Conservation (phyloP, 139 green algal genomes). For the Spirogloea muscicola region DNA sequence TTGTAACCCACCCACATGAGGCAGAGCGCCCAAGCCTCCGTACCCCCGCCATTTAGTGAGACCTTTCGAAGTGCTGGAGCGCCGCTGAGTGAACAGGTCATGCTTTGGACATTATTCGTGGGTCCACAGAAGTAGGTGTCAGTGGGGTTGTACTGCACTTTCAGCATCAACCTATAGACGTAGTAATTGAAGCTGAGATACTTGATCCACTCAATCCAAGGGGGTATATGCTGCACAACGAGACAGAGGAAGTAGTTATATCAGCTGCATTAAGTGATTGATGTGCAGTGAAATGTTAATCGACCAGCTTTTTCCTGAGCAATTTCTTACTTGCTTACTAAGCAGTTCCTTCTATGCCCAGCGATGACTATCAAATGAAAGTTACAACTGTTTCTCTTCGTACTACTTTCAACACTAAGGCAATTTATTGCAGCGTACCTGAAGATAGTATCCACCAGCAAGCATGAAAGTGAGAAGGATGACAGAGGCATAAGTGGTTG, state of each 20-base stretch:
- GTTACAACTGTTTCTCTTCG: too few relatives aligned
- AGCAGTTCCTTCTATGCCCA: too few relatives aligned
- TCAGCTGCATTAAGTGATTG: too few relatives aligned
- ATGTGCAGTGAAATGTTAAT: too few relatives aligned
- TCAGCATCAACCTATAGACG: conserved; percentile 18
- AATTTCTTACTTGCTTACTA: too few relatives aligned
- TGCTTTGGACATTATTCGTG: not conserved
- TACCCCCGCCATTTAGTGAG: not conserved
- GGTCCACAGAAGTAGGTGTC: conserved; percentile 11
- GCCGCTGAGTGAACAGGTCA: not conserved
- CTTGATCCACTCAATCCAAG: conserved; percentile 61
- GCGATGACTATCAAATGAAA: too few relatives aligned
- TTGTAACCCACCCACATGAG: conserved; percentile 7
- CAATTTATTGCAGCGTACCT: not conserved
- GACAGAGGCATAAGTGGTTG: conserved; percentile 29
- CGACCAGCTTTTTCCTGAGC: too few relatives aligned
- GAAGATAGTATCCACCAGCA: conserved; percentile 51
- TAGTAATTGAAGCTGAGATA: conserved; percentile 64
- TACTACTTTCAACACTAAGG: too few relatives aligned
- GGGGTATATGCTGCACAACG: conserved; percentile 44
- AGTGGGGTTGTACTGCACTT: conserved; percentile 10
- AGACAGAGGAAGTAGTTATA: not conserved
- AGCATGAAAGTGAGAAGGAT: conserved; percentile 44
- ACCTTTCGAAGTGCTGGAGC: not conserved
- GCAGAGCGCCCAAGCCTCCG: not conserved